Evolutionary conservation across 164 flowering plant species (phyloP).

Genomic region (Malania oleifera): DNA sequence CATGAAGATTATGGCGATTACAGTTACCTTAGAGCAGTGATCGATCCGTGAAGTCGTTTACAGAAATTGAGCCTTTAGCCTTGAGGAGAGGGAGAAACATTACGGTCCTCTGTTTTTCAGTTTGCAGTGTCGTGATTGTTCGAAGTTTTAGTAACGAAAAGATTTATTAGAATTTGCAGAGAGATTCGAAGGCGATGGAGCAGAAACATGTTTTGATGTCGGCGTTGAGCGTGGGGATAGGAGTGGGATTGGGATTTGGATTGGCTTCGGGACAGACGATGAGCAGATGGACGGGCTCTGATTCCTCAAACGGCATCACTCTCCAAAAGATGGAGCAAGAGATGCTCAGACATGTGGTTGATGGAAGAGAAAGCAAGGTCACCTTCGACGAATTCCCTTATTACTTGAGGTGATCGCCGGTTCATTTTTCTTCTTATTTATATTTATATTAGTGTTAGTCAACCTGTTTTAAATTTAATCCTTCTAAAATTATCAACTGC

Average conservation of each 20-base stretch:
- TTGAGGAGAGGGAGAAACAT: no score
- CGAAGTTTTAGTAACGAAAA: background rate
- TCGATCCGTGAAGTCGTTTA: no score
- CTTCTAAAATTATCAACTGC: no score
- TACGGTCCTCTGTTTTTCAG: background rate
- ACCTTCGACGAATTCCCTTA: conserved; percentile 84
- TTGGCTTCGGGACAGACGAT: conserved; percentile 70
- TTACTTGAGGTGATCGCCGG: conserved; percentile 57
- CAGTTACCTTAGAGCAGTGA: no score
- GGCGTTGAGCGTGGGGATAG: conserved; percentile 80
- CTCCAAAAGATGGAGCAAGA: conserved; percentile 63
- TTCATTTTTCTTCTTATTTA: background rate
- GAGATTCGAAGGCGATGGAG: conserved; percentile 42
- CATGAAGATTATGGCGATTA: no score
- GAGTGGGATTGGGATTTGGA: conserved; percentile 86
- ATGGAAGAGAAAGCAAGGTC: conserved; percentile 68
- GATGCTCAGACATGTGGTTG: conserved; percentile 51
- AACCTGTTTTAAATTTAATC: no score
- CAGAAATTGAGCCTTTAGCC: no score
- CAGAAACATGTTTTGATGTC: conserved; percentile 65
- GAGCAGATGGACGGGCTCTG: conserved; percentile 48
- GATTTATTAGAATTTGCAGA: background rate
- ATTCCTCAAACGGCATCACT: conserved; percentile 30
- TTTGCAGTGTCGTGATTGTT: background rate
- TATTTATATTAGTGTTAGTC: no score